Evolutionary conservation across 148 eudicot species (phyloP).

Genomic region (Fagopyrum esculentum): DNA sequence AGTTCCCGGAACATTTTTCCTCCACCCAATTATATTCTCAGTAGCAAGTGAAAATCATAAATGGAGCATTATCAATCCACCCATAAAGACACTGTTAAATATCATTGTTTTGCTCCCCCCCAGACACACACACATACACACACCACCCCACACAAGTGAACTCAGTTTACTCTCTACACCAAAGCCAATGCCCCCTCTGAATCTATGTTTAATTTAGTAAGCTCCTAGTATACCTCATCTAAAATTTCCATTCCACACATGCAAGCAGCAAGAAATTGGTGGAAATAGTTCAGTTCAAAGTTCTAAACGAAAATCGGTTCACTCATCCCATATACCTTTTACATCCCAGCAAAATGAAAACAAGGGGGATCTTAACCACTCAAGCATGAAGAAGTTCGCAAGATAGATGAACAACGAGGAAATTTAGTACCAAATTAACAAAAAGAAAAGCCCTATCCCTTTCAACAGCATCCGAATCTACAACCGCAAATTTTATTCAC

Average conservation of each 20-base stretch:
- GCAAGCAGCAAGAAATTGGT: neutral
- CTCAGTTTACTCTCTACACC: neutral
- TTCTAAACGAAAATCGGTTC: neutral
- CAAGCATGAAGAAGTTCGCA: neutral
- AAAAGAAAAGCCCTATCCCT: neutral
- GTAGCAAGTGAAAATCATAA: neutral
- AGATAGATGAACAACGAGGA: neutral
- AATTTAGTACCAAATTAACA: neutral
- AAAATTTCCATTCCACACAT: neutral
- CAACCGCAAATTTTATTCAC: neutral
- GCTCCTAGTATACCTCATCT: neutral
- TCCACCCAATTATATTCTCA: neutral
- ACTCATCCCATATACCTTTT: neutral
- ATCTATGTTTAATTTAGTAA: neutral
- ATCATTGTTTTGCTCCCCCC: neutral
- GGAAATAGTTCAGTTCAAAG: neutral
- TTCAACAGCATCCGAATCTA: neutral
- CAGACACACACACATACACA: too few relatives aligned
- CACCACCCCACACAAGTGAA: too few relatives aligned
- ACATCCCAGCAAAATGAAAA: neutral
- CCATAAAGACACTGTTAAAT: neutral
- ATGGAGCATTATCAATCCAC: neutral
- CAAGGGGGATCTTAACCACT: neutral
- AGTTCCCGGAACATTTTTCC: neutral
- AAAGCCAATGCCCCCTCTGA: neutral